Evolutionary conservation across 2,329 filamentous ascomycete species (phyloP).

Genomic region (Phialocephala sp.): DNA sequence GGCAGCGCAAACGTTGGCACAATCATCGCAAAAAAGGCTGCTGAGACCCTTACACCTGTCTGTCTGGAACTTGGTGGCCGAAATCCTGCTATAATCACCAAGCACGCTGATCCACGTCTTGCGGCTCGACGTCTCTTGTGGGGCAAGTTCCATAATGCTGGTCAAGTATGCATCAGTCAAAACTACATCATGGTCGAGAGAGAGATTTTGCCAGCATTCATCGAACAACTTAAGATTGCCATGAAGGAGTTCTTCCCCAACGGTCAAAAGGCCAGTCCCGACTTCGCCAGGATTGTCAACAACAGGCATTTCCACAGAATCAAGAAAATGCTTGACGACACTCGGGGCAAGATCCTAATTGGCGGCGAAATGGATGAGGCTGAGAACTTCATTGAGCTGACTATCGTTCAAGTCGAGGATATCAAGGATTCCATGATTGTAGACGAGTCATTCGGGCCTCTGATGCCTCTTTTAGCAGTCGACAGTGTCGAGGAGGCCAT

Average conservation of each 20-base stretch:
- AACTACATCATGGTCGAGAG: conserved; percentile 90
- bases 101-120: conserved; percentile 77
- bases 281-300: conserved; percentile 84
- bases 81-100: conserved; percentile 92
- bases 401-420: conserved; percentile 82
- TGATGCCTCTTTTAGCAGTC: conserved; percentile 82
- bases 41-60: conserved; percentile 85
- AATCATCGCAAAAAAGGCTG: conserved; percentile 89
- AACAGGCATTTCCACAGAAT: conserved; percentile 78
- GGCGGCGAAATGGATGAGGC: conserved; percentile 84
- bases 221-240: conserved; percentile 74
- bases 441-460: conserved; percentile 92
- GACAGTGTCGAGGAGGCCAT: conserved; percentile 86
- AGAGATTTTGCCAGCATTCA: conserved; percentile 71
- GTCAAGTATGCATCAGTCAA: conserved; percentile 90
- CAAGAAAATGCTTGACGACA: conserved; percentile 89
- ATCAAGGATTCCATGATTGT: conserved; percentile 77
- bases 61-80: conserved; percentile 87
- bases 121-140: conserved; percentile 86
- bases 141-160: conserved; percentile 86
- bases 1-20: conserved; percentile 79
- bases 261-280: conserved; percentile 77
- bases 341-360: conserved; percentile 81
- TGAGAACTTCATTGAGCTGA: conserved; percentile 87
- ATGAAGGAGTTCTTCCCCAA: conserved; percentile 82